Base-by-base conservation (phyloP, 192 early-diverging fungal species). In the Backusella liffmaniae region DNA sequence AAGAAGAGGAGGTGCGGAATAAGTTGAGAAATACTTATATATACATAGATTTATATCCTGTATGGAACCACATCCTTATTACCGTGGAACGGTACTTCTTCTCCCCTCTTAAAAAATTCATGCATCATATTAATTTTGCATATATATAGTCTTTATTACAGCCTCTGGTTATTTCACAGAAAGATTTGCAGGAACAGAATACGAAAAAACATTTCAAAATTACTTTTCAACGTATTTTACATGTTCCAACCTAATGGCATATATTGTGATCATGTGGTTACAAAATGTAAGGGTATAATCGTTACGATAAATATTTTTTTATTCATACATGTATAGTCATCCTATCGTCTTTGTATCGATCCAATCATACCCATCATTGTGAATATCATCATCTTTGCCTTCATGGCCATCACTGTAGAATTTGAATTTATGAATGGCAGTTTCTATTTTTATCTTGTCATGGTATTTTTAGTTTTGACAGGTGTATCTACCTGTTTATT, bases 31-130 rank as follows among this genome's bases (percentile, higher is more conserved):
- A 30, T 30, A 56, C 21, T 21, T 10, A 6, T 5, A 8, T 26
- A 53, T 56, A 7, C 13, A 7, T 51, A 81, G 80, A 81, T 92
- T 71, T 93, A 93, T 76, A 87, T 91, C 36, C 67, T 91, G 4
- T 92, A 91, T 80, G 94, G 94, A n/a, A 83, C 91, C 18, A 87
- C 92, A 26, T 90, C 91, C 72, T 82, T 95, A 53, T 80, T 95
- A 49, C 91, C 92, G 26, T 95, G 94, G 94, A 95, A 95, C 82
- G 88, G 88, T 88, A 83, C 1, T 21, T 36, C 1, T 21, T 36
- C 5, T 6, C 5, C 18, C 46, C 46, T 5, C n/a, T n/a, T 7
- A n/a, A 7, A 4, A 49, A 49, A 49, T 49, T 5, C 18, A 49
- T 49, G 46, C 46, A 49, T n/a, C 6, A 49, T 18, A 49, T 49